Base-by-base conservation (phyloP, 768 basidiomycete genomes). In the Amanita muscaria region DNA sequence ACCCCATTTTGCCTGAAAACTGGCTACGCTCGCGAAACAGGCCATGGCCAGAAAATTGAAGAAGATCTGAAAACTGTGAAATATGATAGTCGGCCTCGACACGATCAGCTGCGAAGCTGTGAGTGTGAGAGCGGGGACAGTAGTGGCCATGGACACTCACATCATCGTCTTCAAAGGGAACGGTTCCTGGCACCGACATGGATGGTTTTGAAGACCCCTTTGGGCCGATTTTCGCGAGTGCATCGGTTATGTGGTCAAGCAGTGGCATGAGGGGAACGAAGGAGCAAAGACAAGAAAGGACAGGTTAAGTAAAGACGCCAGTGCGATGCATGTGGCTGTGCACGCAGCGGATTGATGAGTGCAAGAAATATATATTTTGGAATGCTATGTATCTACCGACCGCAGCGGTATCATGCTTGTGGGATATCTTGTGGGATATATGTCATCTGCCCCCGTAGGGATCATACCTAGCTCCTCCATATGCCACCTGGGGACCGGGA, bases 31-130 rank as follows among this genome's bases (percentile, higher is more conserved):
- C 6, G 87, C 93, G 54, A 89, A 91, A 58, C 89, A 93, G 37
- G 83, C 84, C 79, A 94, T 84, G 10, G 88, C 79, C 36, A 97
- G 73, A 58, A 97, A 96, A 60, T 85, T 83, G 79, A 94, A 91
- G 72, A 97, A 92, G 43, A 79, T 74, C 68, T 94, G 86, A 2
- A 76, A 79, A 23, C 76, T 60, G 59, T 86, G 79, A 58, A 81
- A 80, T 44, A 88, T 71, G 57, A 90, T 85, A 49, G 80, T 71
- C 5, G 85, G 81, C 67, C 88, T 89, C 18, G 86, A 82, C 36
- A 90, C 78, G 53, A 90, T 89, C 85, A 89, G 87, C 88, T 90
- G 52, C 30, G 38, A 49, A 24, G 40, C 40, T 33, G 35, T 36
- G 43, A 34, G 39, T 38, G 27, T 40, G 45, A 37, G 51, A 44